These are phyloP conservation scores for Penicillium sclerotigenum DNA, from an alignment of 2,329 filamentous ascomycete genomes.

Conservation along the genomic window DNA sequence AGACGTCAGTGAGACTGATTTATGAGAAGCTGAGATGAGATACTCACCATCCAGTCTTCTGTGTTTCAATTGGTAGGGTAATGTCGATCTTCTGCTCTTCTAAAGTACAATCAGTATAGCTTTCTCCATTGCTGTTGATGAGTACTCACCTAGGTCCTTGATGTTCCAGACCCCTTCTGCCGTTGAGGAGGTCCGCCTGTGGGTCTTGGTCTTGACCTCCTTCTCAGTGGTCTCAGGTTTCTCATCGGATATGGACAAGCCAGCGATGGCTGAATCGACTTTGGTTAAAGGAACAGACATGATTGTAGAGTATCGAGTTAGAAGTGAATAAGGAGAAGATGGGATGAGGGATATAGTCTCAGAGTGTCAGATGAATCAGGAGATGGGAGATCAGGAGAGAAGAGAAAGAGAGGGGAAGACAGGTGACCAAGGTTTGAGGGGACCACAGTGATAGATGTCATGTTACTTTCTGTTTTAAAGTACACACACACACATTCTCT, in stretches of 20 bases:
- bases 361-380: background rate
- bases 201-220: constrained; percentile 47
- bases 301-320: constrained; percentile 16
- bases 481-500: no score
- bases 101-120: constrained; percentile 6
- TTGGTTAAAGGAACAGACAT: constrained; percentile 71
- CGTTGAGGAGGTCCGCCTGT: constrained; percentile 70
- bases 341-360: constrained; percentile 4
- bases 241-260: constrained; percentile 68
- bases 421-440: constrained; percentile 29
- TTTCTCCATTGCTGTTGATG: constrained; percentile 10
- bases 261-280: constrained; percentile 87
- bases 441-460: constrained; percentile 23
- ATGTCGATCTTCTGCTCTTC: constrained; percentile 34
- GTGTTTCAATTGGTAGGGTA: constrained; percentile 35
- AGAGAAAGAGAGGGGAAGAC: constrained; percentile 15
- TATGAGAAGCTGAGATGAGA: background rate
- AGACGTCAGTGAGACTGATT: background rate
- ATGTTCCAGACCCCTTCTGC: constrained; percentile 75
- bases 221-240: constrained; percentile 37
- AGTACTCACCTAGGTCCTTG: constrained; percentile 71
- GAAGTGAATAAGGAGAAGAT: constrained; percentile 4
- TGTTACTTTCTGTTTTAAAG: no score
- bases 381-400: constrained; percentile 9
- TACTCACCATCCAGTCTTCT: constrained; percentile 36